Evolutionary conservation across 2,329 filamentous ascomycete genomes (phyloP).

Genomic region (Stenocarpella maydis): DNA sequence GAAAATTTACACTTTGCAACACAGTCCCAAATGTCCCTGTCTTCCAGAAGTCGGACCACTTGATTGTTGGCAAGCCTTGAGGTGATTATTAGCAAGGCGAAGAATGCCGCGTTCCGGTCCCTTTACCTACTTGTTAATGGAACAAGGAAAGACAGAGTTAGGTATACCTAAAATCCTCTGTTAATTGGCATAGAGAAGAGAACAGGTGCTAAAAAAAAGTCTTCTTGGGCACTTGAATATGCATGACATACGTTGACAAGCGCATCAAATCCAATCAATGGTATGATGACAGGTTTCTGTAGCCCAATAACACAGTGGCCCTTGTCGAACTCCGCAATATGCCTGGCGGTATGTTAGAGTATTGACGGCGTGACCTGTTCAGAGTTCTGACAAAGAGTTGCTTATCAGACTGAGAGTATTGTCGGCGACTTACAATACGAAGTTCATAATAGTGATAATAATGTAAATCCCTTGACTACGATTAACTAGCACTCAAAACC

Average conservation of each 20-base stretch:
- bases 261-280: background rate
- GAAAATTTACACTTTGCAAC: background rate
- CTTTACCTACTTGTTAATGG: background rate
- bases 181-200: background rate
- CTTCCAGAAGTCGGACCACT: conserved; percentile 6
- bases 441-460: conserved; percentile 8
- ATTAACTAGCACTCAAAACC: background rate
- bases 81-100: background rate
- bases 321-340: conserved; percentile 14
- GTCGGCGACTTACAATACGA: background rate
- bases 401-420: background rate
- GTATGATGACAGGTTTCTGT: conserved; percentile 17
- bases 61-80: conserved; percentile 15
- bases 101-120: background rate
- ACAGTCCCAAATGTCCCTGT: conserved; percentile 1
- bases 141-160: conserved; percentile 4
- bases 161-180: background rate
- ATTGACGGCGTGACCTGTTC: no score
- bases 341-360: background rate
- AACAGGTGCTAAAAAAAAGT: no score
- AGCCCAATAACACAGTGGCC: conserved; percentile 18
- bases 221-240: no score
- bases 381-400: no score
- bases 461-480: background rate
- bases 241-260: conserved; percentile 7